Evolutionary conservation across 257 asterid genomes (phyloP).

Genomic region (Craterostigma plantagineum): DNA sequence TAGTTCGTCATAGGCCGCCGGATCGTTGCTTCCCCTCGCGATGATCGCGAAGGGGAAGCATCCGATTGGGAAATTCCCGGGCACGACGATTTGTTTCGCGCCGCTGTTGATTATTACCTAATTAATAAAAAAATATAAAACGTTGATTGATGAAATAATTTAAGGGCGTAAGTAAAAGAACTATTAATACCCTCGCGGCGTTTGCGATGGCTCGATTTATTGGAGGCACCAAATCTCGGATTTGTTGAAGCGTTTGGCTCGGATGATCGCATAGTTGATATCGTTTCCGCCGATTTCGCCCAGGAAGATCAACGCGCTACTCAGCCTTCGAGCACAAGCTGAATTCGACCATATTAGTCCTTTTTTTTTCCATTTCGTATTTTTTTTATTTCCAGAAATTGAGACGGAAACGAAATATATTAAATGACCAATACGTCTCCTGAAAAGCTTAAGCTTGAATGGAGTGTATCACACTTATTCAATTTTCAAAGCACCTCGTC

Average conservation of each 20-base stretch:
- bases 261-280: conserved; percentile 1
- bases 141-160: background rate
- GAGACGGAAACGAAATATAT: too few relatives aligned
- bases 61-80: conserved; percentile 4
- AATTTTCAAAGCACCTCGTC: too few relatives aligned
- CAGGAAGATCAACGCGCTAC: conserved; percentile 1
- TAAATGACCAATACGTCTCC: too few relatives aligned
- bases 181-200: background rate
- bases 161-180: background rate
- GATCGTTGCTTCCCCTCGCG: background rate
- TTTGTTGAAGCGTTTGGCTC: background rate
- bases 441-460: too few relatives aligned
- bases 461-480: too few relatives aligned
- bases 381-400: too few relatives aligned
- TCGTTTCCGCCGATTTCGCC: conserved; percentile 7
- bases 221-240: background rate
- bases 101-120: background rate
- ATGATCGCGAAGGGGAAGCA: conserved; percentile 1
- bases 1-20: background rate
- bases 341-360: too few relatives aligned
- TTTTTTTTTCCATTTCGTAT: too few relatives aligned
- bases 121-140: too few relatives aligned
- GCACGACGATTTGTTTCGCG: background rate
- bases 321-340: background rate
- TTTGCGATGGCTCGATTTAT: background rate